Evolutionary conservation across 164 flowering plant genomes (phyloP).

Genomic region (Saururus chinensis): DNA sequence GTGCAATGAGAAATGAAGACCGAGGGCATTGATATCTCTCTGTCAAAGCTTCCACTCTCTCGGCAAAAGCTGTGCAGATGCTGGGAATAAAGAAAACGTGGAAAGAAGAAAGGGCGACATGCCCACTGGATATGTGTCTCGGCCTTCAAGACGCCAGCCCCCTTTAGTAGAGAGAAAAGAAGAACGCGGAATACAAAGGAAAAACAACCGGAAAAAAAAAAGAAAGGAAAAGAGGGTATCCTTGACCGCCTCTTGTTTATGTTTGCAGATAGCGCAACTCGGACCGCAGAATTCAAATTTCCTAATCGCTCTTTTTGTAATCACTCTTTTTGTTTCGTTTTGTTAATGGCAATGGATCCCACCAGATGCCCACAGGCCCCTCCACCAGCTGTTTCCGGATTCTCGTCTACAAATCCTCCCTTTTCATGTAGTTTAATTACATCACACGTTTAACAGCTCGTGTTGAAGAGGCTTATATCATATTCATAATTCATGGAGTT

Average conservation of each 20-base stretch:
- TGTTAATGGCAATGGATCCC: no score
- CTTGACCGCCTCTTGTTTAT: not conserved
- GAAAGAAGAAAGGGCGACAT: conserved; percentile 9
- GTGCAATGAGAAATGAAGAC: conserved; percentile 9
- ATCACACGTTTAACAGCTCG: no score
- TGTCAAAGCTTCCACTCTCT: conserved; percentile 11
- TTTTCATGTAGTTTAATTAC: no score
- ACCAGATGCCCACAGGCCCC: no score
- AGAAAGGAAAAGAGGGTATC: not conserved
- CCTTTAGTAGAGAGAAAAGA: no score
- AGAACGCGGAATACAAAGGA: no score
- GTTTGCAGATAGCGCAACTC: not conserved
- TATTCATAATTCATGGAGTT: no score
- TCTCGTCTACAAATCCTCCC: no score
- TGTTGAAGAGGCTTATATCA: no score
- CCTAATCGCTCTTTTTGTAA: no score
- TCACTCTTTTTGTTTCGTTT: no score
- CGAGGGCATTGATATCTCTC: conserved; percentile 19
- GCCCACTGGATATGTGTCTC: conserved; percentile 6
- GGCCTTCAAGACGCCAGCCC: not conserved
- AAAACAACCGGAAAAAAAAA: not conserved
- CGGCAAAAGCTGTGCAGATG: conserved; percentile 19
- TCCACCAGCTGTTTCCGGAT: not conserved
- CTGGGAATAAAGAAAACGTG: conserved; percentile 29
- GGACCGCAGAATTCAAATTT: not conserved